A percentile compares a stretch with the other conserved stretches of the same genome.
Evolutionary conservation across 78 protist species (phyloP).

Genomic region (Reticulomyxa filosa): DNA sequence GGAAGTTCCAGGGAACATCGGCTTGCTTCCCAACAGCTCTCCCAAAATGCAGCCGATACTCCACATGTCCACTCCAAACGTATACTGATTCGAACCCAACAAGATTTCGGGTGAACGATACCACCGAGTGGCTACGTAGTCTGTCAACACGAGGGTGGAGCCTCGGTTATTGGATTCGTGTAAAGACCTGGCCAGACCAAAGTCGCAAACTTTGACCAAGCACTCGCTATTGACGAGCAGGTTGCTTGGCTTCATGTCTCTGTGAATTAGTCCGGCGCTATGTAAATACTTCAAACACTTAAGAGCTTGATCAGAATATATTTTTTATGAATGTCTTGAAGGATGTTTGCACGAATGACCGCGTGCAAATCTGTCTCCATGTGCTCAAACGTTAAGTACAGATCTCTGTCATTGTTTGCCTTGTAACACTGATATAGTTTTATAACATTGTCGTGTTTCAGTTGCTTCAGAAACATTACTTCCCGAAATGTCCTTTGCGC

Average conservation of each 20-base stretch:
- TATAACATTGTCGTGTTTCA: slow-evolving; percentile 70
- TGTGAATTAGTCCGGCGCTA: slow-evolving; percentile 66
- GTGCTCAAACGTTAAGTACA: slow-evolving; percentile 82
- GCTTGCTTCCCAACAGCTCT: slow-evolving; percentile 74
- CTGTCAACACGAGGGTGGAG: slow-evolving; percentile 56
- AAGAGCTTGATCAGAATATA: slow-evolving; percentile 74
- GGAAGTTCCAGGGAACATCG: slow-evolving; percentile 86
- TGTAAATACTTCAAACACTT: slow-evolving; percentile 76
- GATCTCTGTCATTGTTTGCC: slow-evolving; percentile 88
- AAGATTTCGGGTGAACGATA: slow-evolving; percentile 92
- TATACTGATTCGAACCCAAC: slow-evolving; percentile 71
- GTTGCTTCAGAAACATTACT: slow-evolving; percentile 70
- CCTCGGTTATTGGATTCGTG: slow-evolving; percentile 7
- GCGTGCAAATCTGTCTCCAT: slow-evolving; percentile 85
- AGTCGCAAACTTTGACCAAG: slow-evolving; percentile 78
- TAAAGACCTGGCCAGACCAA: slow-evolving; percentile 58
- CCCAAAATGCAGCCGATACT: slow-evolving; percentile 83
- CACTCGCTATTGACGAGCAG: slow-evolving; percentile 79
- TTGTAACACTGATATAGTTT: slow-evolving; percentile 53
- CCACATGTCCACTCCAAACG: slow-evolving; percentile 65
- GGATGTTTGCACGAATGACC: slow-evolving; percentile 81
- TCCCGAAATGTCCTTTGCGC: slow-evolving; percentile 95
- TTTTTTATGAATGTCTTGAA: slow-evolving; percentile 85
- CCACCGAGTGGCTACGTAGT: slow-evolving; percentile 89
- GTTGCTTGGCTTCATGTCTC: slow-evolving; percentile 86